Evolutionary conservation across 2,329 filamentous ascomycete genomes (phyloP), one percentile per base, ranked within the genome.

Genomic region (Ophiostoma sp.): DNA sequence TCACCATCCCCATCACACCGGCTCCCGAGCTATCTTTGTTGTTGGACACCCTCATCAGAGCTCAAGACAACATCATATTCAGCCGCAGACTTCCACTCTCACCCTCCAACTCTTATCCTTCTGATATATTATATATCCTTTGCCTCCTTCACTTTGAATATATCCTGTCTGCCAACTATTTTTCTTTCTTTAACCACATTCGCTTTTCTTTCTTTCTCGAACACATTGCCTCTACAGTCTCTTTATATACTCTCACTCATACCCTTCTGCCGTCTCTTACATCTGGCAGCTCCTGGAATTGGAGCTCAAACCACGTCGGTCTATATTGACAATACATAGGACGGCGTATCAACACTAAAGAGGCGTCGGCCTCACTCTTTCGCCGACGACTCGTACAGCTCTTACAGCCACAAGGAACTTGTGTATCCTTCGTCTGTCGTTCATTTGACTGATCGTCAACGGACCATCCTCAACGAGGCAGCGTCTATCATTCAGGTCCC

Each of bases 341-440:
- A 76, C 45, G n/a, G 33, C 33, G 80, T 79, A 79, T 80, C 81
- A 33, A 57, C 73, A 77, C 79, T 82, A 76, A 85, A 83, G 80
- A 85, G 84, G 80, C 84, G 84, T 74, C 82, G 84, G 80, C 80
- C 81, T 76, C 82, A 82, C 78, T 80, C 79, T 78, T 79, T 80
- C 73, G 82, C 81, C 75, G 81, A 82, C 22, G 71, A 69, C n/a
- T 2, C 45, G 6, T 72, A 71, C 28, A 17, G 42, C 1, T 31
- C 55, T 22, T 69, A 72, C 28, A 11, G 33, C 45, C 74, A 70
- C 8, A 25, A 50, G 1, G 45, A 22, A 15, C 17, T 50, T 15
- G 7, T 17, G 15, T 22, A 33, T 69, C n/a, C 66, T 36, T 5
- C 12, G 36, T n/a, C 28, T 50, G 8, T 11, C 28, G 17, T 22